Percentiles rank a stretch among this genome's conserved stretches.
These are phyloP conservation scores for Bacterosira constricta DNA, from an alignment of 108 stramenopile genomes.

Conservation along the genomic window DNA sequence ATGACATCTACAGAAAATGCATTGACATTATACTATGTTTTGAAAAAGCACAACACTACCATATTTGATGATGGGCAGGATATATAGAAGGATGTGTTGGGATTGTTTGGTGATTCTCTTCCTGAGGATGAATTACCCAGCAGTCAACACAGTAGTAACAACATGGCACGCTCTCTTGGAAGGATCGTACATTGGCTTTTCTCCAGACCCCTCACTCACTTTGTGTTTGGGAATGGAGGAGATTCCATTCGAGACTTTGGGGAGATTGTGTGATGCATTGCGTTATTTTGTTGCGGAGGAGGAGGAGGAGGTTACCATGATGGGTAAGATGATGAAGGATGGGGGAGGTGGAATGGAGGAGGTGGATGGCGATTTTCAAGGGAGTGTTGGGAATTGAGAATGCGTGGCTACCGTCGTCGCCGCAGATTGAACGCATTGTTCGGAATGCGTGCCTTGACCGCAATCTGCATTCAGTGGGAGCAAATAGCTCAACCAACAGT, in stretches of 20 bases:
- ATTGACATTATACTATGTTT: too few species aligned
- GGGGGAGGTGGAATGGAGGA: too few species aligned
- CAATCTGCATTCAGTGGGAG: too few species aligned
- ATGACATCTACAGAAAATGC: too few species aligned
- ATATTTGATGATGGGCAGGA: too few species aligned
- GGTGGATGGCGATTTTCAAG: too few species aligned
- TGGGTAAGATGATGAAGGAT: neutral
- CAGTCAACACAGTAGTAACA: conserved; percentile 17
- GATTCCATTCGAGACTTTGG: conserved; percentile 66
- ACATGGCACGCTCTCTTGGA: conserved; percentile 22
- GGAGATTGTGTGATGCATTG: conserved; percentile 58
- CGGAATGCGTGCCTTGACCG: conserved; percentile 15
- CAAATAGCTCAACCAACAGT: too few species aligned
- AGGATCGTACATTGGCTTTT: neutral
- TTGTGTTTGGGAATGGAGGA: conserved; percentile 76
- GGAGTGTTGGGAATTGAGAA: neutral
- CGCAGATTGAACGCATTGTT: conserved; percentile 27
- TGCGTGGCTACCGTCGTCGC: conserved; percentile 28
- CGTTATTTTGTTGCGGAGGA: conserved; percentile 24
- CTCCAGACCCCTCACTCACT: conserved; percentile 22
- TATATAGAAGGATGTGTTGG: too few species aligned
- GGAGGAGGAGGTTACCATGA: neutral
- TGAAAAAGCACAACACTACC: too few species aligned
- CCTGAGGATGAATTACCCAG: too few species aligned
- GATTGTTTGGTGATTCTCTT: too few species aligned